phyloP scores from a whole-genome alignment of 176 grass and related monocot genomes.

The Oryza rufipogon region DNA sequence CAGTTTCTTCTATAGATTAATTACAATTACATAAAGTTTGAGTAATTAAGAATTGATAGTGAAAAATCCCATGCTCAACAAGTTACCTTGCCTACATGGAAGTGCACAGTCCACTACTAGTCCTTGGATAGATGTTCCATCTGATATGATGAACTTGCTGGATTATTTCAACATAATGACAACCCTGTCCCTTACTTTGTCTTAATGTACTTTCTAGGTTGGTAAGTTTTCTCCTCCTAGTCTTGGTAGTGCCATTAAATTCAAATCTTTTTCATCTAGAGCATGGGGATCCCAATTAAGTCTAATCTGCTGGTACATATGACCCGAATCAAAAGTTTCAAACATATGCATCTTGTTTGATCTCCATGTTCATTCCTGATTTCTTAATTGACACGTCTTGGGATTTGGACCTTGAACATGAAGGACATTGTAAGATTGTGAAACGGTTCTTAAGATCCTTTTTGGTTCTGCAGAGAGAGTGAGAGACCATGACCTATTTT shows the following conservation, averaged over 20 bases:
- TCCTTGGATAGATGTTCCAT: constrained; percentile 13
- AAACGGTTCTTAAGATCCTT: constrained; percentile 22
- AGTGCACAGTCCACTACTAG: not conserved
- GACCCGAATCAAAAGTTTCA: constrained; percentile 19
- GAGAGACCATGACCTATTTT: constrained; percentile 6
- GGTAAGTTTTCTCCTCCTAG: constrained; percentile 20
- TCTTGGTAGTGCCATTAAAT: constrained; percentile 34
- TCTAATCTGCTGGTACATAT: constrained; percentile 31
- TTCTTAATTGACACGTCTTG: constrained; percentile 35
- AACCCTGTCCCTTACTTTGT: constrained; percentile 3
- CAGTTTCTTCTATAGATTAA: not conserved
- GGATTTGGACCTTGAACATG: not conserved
- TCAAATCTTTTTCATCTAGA: constrained; percentile 18
- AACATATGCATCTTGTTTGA: constrained; percentile 44
- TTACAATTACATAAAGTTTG: not conserved
- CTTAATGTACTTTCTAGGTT: constrained; percentile 26
- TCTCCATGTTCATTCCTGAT: constrained; percentile 42
- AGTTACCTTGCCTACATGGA: constrained; percentile 45
- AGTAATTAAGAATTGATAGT: not conserved
- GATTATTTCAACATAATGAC: constrained; percentile 37
- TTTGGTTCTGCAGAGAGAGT: constrained; percentile 17
- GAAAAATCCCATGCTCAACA: not conserved
- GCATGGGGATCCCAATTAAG: constrained; percentile 20
- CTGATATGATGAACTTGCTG: constrained; percentile 17
- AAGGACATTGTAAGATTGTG: constrained; percentile 20